phyloP scores from a whole-genome alignment of 495 filamentous ascomycete genomes.

The Penicillium silybi region DNA sequence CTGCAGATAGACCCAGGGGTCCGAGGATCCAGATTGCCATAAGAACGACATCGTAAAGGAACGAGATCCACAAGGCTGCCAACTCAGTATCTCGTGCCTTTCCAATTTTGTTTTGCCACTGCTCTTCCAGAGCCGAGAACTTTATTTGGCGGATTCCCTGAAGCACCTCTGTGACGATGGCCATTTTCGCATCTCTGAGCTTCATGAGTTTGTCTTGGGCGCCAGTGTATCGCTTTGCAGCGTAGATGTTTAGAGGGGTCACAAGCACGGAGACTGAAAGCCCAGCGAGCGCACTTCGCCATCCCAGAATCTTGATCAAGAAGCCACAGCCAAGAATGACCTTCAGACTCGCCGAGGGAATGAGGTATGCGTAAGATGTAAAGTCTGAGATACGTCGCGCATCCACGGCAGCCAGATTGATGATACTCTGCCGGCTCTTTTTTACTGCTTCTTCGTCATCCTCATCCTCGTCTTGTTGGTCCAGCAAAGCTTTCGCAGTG shows the following conservation, averaged over 20 bases:
- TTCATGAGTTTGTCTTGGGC: conserved; percentile 76
- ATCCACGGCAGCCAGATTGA: conserved; percentile 80
- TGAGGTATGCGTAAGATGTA: conserved; percentile 59
- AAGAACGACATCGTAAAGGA: conserved; percentile 51
- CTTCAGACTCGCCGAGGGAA: conserved; percentile 53
- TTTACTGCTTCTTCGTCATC: conserved; percentile 53
- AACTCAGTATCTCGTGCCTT: conserved; percentile 65
- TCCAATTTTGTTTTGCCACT: conserved; percentile 76
- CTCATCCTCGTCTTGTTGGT: conserved; percentile 35
- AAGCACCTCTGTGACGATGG: conserved; percentile 72
- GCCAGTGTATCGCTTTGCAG: conserved; percentile 61
- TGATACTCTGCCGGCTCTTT: conserved; percentile 68
- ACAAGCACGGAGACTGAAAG: conserved; percentile 59
- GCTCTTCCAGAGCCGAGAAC: conserved; percentile 74
- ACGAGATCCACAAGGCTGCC: conserved; percentile 59
- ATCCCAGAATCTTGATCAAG: conserved; percentile 67
- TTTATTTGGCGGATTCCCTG: conserved; percentile 87
- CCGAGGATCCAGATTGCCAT: conserved; percentile 69
- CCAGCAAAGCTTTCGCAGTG: conserved; percentile 20
- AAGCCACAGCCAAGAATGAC: conserved; percentile 63
- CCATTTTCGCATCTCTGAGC: conserved; percentile 71
- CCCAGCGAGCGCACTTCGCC: conserved; percentile 64
- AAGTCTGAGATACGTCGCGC: conserved; percentile 70
- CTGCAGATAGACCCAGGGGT: conserved; percentile 69
- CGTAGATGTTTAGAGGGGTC: conserved; percentile 65